These are phyloP conservation scores for Boletus fagicola DNA, from an alignment of 768 basidiomycete species.

Conservation along the genomic window DNA sequence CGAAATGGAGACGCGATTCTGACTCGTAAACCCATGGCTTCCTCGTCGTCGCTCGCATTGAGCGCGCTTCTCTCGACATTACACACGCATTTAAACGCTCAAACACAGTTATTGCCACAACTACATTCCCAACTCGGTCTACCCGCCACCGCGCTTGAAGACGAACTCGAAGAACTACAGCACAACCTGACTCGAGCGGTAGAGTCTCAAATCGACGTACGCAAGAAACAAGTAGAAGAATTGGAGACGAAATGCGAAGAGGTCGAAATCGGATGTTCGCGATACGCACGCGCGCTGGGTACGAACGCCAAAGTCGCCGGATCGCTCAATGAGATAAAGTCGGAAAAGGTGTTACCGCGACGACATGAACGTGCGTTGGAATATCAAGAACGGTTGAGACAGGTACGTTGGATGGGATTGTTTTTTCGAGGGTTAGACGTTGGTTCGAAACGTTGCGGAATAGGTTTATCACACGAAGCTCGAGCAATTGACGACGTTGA, in stretches of 20 bases:
- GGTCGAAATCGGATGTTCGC: conserved; percentile 62
- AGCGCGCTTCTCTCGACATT: conserved; percentile 74
- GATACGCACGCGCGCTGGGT: conserved; percentile 69
- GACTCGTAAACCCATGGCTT: conserved; percentile 23
- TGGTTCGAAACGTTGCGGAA: background rate
- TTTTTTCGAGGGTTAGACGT: background rate
- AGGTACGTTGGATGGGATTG: conserved; percentile 45
- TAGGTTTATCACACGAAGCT: conserved; percentile 76
- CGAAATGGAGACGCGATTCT: conserved; percentile 12
- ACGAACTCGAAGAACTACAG: conserved; percentile 74
- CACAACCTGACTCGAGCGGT: conserved; percentile 73
- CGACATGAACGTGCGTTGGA: conserved; percentile 66
- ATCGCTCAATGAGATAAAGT: conserved; percentile 62
- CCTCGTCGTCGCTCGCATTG: conserved; percentile 39
- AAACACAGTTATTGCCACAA: conserved; percentile 78
- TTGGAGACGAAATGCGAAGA: conserved; percentile 63
- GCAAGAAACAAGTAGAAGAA: conserved; percentile 74
- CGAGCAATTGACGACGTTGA: conserved; percentile 69
- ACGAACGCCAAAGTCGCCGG: conserved; percentile 67
- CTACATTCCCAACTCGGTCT: conserved; percentile 84
- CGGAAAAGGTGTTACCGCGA: conserved; percentile 69
- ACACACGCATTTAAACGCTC: conserved; percentile 73
- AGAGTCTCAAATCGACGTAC: conserved; percentile 64
- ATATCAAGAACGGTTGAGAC: conserved; percentile 75
- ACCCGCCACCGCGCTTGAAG: conserved; percentile 73